Evolutionary conservation across 306 rosid species (phyloP).

Genomic region (peach (Prunus persica)): DNA sequence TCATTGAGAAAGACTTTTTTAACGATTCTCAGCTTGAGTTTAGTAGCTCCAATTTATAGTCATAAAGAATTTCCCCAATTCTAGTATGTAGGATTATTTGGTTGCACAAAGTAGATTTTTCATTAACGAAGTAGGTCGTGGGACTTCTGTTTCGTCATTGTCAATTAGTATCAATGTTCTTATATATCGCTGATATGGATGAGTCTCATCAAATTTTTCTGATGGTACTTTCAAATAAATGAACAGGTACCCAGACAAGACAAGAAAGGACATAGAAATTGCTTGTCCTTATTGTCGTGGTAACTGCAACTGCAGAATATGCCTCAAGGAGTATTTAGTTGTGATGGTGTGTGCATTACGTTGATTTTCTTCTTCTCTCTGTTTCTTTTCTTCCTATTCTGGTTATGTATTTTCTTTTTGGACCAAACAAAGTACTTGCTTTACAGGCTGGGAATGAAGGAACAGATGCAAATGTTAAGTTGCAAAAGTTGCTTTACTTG

Average conservation of each 20-base stretch:
- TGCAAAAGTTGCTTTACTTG: constrained; percentile 52
- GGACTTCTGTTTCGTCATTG: constrained; percentile 3
- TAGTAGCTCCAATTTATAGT: not conserved
- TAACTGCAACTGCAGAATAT: constrained; percentile 61
- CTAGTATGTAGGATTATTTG: too few relatives aligned
- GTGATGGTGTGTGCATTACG: constrained; percentile 32
- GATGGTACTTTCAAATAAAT: constrained; percentile 18
- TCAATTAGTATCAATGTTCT: not conserved
- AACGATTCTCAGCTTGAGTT: too few relatives aligned
- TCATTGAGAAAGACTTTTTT: too few relatives aligned
- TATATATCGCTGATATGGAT: not conserved
- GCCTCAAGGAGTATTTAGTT: constrained; percentile 49
- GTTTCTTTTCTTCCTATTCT: constrained; percentile 12
- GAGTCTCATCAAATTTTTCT: constrained; percentile 20
- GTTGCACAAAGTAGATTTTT: not conserved
- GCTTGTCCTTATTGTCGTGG: constrained; percentile 57
- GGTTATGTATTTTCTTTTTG: not conserved
- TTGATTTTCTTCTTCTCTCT: constrained; percentile 15
- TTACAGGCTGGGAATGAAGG: constrained; percentile 41
- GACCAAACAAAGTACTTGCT: constrained; percentile 14
- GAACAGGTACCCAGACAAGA: constrained; percentile 54
- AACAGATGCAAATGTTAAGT: constrained; percentile 38
- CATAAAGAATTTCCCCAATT: too few relatives aligned
- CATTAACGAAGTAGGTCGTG: not conserved
- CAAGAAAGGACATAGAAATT: constrained; percentile 43